These are phyloP conservation scores for Seiridium unicorne DNA, from an alignment of 2,329 filamentous ascomycete species.

Conservation along the genomic window DNA sequence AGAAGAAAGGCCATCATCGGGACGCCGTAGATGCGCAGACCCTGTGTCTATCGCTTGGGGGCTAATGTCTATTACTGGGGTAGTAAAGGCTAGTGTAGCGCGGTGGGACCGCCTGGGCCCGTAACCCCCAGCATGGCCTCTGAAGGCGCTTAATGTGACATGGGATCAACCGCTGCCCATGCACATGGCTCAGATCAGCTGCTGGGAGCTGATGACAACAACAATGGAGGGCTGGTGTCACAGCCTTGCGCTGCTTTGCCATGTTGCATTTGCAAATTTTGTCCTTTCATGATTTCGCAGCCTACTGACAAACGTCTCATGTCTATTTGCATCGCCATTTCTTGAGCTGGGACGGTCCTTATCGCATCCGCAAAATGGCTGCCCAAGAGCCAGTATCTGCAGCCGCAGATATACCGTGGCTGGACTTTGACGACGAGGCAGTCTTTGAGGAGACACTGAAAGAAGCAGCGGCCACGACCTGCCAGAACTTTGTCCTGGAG, in stretches of 20 bases:
- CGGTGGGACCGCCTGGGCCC: too few species aligned
- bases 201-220: constrained; percentile 4
- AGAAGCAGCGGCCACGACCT: constrained; percentile 36
- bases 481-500: constrained; percentile 63
- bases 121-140: too few species aligned
- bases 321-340: too few species aligned
- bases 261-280: neutral
- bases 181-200: neutral
- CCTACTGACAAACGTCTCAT: too few species aligned
- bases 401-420: constrained; percentile 31
- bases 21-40: too few species aligned
- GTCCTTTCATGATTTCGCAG: too few species aligned
- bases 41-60: too few species aligned
- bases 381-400: neutral
- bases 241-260: neutral
- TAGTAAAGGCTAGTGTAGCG: too few species aligned
- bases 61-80: too few species aligned
- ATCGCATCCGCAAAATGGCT: neutral
- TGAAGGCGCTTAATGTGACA: neutral
- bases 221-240: neutral
- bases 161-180: neutral
- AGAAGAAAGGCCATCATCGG: too few species aligned
- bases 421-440: constrained; percentile 50
- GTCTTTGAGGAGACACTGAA: constrained; percentile 44
- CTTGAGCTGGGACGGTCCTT: neutral